Evolutionary conservation across 805 yeast species (phyloP), one percentile per base, ranked within the genome.

Genomic region (Debaryomyces prosopidis): DNA sequence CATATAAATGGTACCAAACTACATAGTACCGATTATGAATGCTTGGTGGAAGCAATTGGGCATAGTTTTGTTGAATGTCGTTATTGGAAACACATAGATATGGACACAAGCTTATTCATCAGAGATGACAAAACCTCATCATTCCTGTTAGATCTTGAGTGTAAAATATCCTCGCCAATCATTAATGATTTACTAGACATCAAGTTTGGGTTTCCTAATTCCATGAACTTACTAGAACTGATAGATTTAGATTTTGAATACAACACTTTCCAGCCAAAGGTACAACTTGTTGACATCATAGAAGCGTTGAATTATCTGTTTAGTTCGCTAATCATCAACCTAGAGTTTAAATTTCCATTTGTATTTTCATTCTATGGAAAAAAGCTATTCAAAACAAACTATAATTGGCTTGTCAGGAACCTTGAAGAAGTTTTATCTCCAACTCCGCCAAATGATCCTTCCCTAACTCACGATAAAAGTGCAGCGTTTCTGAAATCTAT

Each of bases 341-440:
- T 65, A 5, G 74, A 68, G 46, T 42, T 39, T 34, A 40, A 43
- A 26, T 63, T 44, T 39, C 73, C 74, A 1, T 56, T 67, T 26
- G 54, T 63, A 3, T 67, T 68, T 35, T 66, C 71, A 16, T 52
- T 53, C 12, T 53, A 58, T 41, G 70, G 69, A 1, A 49, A 69
- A 27, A 55, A 47, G 16, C 48, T 59, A 20, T 49, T 66, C 17
- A 47, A 48, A 37, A 32, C 50, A n/a, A 63, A 62, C 42, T 59
- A 55, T 45, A 43, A 43, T 32, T 42, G 46, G 46, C 35, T 52
- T 28, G 42, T 47, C 39, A 45, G 45, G 37, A 39, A 19, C 12
- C 30, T 47, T 17, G 43, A 47, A 11, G 49, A 45, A 16, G n/a
- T 45, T 6, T 19, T 28, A 16, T 35, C 12, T 14, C 7, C n/a